Base-by-base conservation (phyloP, 2,329 filamentous ascomycete species). In the Acephala macrosclerotiorum region DNA sequence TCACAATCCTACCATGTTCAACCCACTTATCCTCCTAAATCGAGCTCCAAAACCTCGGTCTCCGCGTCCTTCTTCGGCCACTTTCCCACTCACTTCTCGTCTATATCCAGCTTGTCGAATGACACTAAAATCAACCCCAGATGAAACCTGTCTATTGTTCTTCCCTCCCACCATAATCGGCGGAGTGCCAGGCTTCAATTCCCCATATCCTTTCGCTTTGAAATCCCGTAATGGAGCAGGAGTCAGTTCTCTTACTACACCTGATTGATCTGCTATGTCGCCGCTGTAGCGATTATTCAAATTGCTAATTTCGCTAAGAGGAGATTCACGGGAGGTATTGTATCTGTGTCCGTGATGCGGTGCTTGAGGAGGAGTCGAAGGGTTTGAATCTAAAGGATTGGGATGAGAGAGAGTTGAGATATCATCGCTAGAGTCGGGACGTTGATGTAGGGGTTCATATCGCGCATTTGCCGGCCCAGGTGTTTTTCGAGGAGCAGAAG, bases 1-100 rank as follows among this genome's bases (percentile, higher is more conserved):
- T 38, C 58, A 45, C 36, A 20, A 38, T 47, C 58, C 38, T 60
- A 66, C 60, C 4, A 9, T 9, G 9, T 33, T 33, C 29, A 33
- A 33, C 53, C 76, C 74, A 35, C 74, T 77, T 14, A 79, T 75
- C 66, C 80, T 82, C 70, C 82, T 75, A 62, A 77, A 75, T 71
- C 76, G 77, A 26, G 75, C 74, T 35, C 66, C 72, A 74, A 71
- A 76, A 25, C 66, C 51, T 66, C 20, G 36, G n/a, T 55, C 60
- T 2, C 68, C 72, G 51, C 74, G 61, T 1, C 91, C 91, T 75
- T 94, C 91, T 76, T 94, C 91, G 0, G 85, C 90, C 63, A 89
- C 78, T 80, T 91, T 92, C 0, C 91, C 91, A 74, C 90, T 93
- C 2, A 92, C 58, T 64, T 58, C 55, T 22, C 55, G 4, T 22